Percentiles rank a stretch among this genome's conserved stretches.
phyloP scores from a whole-genome alignment of 2,329 filamentous ascomycete species.

The Colletotrichum sublineola region DNA sequence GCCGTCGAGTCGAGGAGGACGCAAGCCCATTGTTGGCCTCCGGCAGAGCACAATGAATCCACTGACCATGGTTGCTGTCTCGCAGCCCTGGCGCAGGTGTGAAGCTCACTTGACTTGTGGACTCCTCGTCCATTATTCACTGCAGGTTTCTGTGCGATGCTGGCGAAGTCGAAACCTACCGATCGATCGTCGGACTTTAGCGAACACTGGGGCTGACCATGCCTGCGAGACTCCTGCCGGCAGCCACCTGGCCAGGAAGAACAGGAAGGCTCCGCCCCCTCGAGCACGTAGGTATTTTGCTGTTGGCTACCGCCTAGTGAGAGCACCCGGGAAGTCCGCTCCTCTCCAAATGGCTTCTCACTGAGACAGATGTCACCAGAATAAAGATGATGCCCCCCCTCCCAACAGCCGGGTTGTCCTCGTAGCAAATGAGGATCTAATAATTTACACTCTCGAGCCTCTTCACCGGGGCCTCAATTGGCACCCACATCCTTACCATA shows the following conservation, averaged over 20 bases:
- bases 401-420: not conserved
- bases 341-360: slow-evolving; percentile 5
- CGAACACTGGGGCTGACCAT: not conserved
- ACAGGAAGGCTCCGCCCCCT: not conserved
- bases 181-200: slow-evolving; percentile 23
- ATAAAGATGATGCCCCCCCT: slow-evolving; percentile 7
- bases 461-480: not conserved
- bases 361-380: slow-evolving; percentile 31
- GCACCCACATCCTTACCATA: not conserved
- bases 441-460: not conserved
- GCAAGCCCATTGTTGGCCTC: slow-evolving; percentile 36
- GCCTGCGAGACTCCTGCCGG: slow-evolving; percentile 6
- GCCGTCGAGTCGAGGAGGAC: slow-evolving; percentile 23
- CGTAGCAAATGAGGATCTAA: not conserved
- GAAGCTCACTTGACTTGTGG: not conserved
- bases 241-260: slow-evolving; percentile 1
- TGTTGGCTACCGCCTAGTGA: slow-evolving; percentile 8
- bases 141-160: slow-evolving; percentile 22
- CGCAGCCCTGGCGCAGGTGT: slow-evolving; percentile 9
- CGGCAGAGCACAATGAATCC: slow-evolving; percentile 5
- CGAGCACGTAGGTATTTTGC: not conserved
- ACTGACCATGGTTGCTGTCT: slow-evolving; percentile 8
- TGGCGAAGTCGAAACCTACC: slow-evolving; percentile 20
- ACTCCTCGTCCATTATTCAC: not conserved
- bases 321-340: slow-evolving; percentile 10